Percentiles rank a stretch among this genome's conserved stretches.
Evolutionary conservation across 2,329 filamentous ascomycete species (phyloP).

Genomic region (Cladosporium sp.): DNA sequence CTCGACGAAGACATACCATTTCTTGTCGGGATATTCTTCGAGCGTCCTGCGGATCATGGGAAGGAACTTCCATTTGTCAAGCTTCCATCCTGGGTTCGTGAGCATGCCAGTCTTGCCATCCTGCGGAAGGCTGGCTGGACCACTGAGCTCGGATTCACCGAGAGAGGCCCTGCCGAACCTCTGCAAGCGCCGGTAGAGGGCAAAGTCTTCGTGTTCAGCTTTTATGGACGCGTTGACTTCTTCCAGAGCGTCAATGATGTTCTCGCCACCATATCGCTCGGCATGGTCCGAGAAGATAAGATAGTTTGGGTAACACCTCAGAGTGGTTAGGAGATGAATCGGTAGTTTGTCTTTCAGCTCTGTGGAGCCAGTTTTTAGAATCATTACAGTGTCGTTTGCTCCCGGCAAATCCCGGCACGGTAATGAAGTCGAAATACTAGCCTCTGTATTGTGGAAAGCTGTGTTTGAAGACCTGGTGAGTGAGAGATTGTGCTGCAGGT

Average conservation of each 20-base stretch:
- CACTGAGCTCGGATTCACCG: conserved; percentile 11
- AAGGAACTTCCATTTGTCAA: conserved; percentile 50
- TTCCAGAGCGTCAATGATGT: conserved; percentile 27
- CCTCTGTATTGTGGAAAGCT: neutral
- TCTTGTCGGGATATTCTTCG: conserved; percentile 38
- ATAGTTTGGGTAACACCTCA: conserved; percentile 29
- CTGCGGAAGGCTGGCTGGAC: conserved; percentile 1
- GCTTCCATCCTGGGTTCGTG: conserved; percentile 29
- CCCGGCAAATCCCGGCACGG: conserved; percentile 17
- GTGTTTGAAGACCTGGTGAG: neutral
- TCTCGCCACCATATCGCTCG: conserved; percentile 29
- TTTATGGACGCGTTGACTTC: conserved; percentile 16
- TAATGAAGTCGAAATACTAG: neutral
- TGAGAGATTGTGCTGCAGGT: neutral
- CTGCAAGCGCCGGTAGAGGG: conserved; percentile 23
- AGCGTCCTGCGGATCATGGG: conserved; percentile 39
- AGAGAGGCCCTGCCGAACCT: conserved; percentile 14
- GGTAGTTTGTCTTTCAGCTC: conserved; percentile 27
- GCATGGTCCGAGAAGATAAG: conserved; percentile 35
- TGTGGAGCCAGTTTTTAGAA: conserved; percentile 37
- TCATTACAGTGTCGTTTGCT: conserved; percentile 47
- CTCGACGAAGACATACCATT: conserved; percentile 56
- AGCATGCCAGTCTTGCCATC: conserved; percentile 20
- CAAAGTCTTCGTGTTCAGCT: conserved; percentile 21
- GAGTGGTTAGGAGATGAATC: conserved; percentile 29